Evolutionary conservation across 2,329 filamentous ascomycete species (phyloP).

Genomic region (Calonectria pseudoturangicola): DNA sequence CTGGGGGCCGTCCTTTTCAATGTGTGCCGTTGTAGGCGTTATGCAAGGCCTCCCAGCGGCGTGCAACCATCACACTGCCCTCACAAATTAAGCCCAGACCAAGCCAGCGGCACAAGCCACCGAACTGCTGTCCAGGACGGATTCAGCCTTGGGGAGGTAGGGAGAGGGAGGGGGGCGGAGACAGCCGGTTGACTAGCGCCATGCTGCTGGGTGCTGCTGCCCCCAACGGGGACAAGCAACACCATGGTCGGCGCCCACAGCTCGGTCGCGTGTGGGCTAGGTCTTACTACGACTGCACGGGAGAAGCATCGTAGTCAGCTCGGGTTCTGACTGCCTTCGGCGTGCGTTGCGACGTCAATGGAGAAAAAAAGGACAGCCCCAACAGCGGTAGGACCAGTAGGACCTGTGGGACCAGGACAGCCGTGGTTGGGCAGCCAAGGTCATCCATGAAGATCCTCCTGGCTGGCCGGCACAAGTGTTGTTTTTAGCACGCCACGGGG

Average conservation of each 20-base stretch:
- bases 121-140: slow-evolving; percentile 16
- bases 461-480: slow-evolving; percentile 35
- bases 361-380: slow-evolving; percentile 12
- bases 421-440: slow-evolving; percentile 30
- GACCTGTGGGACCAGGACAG: slow-evolving; percentile 25
- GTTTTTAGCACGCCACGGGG: slow-evolving; percentile 39
- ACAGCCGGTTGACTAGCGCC: slow-evolving; percentile 2
- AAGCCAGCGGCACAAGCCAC: slow-evolving; percentile 31
- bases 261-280: neutral
- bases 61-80: slow-evolving; percentile 23
- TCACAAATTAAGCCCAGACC: slow-evolving; percentile 21
- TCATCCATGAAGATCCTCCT: slow-evolving; percentile 34
- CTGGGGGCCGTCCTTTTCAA: slow-evolving; percentile 1
- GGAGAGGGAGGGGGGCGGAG: slow-evolving; percentile 17
- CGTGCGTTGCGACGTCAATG: slow-evolving; percentile 18
- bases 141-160: slow-evolving; percentile 28
- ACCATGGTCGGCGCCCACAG: neutral
- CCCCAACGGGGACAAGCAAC: neutral
- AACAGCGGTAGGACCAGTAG: slow-evolving; percentile 30
- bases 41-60: slow-evolving; percentile 34
- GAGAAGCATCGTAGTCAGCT: slow-evolving; percentile 31
- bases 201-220: neutral
- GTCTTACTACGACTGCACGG: slow-evolving; percentile 19
- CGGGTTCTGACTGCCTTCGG: slow-evolving; percentile 17
- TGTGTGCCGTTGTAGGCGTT: slow-evolving; percentile 6